Evolutionary conservation across 805 yeast genomes (phyloP), one percentile per base, ranked within the genome.

Genomic region (Vanderwaltozyma polyspora): DNA sequence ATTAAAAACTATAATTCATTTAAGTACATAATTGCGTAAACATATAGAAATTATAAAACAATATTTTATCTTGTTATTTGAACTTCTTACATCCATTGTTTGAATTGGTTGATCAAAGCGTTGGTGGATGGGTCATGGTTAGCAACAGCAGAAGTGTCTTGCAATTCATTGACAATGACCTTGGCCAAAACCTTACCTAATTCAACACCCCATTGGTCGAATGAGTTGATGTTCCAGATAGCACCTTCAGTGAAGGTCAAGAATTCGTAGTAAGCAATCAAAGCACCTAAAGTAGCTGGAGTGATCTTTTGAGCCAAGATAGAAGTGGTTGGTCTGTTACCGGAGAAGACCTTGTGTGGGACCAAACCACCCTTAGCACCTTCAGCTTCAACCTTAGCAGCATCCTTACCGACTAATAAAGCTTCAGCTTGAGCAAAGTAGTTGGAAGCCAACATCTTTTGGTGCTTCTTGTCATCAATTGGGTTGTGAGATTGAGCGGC

Each of bases 201-300:
- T 70, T 91, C 98, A 55, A 91, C 98, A 66, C 98, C 98, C 95
- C 97, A 91, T 72, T 91, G 98, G 70, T 91, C 98, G 60, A 85
- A 91, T 14, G 97, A 89, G 78, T 91, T 91, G 70, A 91, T 87
- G 75, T 93, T 91, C 98, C 98, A 89, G 56, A 91, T 67, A 38
- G 98, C 98, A 67, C 98, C 98, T 69, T 91, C 98, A 39, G 87
- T 87, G 67, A 91, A 91, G 28, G 97, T 89, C 40, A 85, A 74
- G 61, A 86, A 95, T 68, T 91, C 98, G 70, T 91, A 91, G 76
- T 91, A 91, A 29, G 94, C 96, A 60, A 91, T 91, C 65, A 91
- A 72, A 30, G 97, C 75, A 67, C 98, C 98, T 46, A 91, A 74
- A 35, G 95, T 66, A 32, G 95, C 96, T 39, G 98, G 98, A 25